Percentiles rank a stretch among this genome's conserved stretches.
These are phyloP conservation scores for Phytophthora citrophthora DNA, from an alignment of 352 stramenopile species.

Conservation along the genomic window DNA sequence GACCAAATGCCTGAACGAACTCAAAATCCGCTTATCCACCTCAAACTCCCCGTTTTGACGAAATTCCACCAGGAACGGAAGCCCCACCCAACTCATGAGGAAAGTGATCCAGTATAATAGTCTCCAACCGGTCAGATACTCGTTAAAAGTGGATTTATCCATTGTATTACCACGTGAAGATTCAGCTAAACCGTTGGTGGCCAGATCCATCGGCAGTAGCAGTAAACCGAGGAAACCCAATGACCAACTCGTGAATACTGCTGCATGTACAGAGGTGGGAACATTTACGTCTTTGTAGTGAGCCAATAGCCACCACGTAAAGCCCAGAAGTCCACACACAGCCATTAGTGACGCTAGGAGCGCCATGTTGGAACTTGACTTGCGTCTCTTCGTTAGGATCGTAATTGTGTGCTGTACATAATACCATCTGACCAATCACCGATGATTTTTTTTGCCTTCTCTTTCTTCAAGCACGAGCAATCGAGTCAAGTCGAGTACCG, in stretches of 20 bases:
- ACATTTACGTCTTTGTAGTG: slow-evolving; percentile 65
- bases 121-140: slow-evolving; percentile 54
- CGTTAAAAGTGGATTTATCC: slow-evolving; percentile 6
- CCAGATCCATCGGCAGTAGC: slow-evolving; percentile 69
- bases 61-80: slow-evolving; percentile 73
- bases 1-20: slow-evolving; percentile 49
- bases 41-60: slow-evolving; percentile 69
- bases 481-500: no score
- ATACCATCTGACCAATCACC: slow-evolving; percentile 5
- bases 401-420: background rate
- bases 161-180: background rate
- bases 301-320: slow-evolving; percentile 66
- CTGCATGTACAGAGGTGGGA: slow-evolving; percentile 35
- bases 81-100: slow-evolving; percentile 60
- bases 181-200: slow-evolving; percentile 37
- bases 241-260: slow-evolving; percentile 65
- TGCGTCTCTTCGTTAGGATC: slow-evolving; percentile 19
- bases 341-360: slow-evolving; percentile 52
- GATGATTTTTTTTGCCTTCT: no score
- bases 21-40: slow-evolving; percentile 38
- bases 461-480: no score
- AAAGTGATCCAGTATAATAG: slow-evolving; percentile 76
- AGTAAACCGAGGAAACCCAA: slow-evolving; percentile 68
- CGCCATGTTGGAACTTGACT: slow-evolving; percentile 36
- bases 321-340: slow-evolving; percentile 51